Evolutionary conservation across 129 eudicot species (phyloP).

Genomic region (Daucus carota): DH1_v3.0 NC_030382.2:47777501-47778000

Average conservation of each 20-base stretch:
- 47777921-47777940: not conserved
- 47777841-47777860: conserved; percentile 75
- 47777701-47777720: conserved; percentile 34
- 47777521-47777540: conserved; percentile 86
- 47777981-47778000: not conserved
- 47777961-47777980: not conserved
- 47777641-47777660: conserved; percentile 16
- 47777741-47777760: conserved; percentile 93
- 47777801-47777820: conserved; percentile 80
- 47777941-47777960: not conserved
- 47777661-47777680: not conserved
- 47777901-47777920: not conserved
- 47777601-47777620: conserved; percentile 85
- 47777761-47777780: conserved; percentile 68
- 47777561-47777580: conserved; percentile 80
- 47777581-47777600: conserved; percentile 70
- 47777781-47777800: conserved; percentile 58
- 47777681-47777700: conserved; percentile 6
- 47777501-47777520: conserved; percentile 88
- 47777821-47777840: conserved; percentile 76
- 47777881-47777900: not conserved
- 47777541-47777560: conserved; percentile 58
- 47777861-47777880: conserved; percentile 32
- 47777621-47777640: conserved; percentile 94
- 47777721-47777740: conserved; percentile 99